Conservation (phyloP, 1,284 basidiomycete species). For the Bondarzewia mesenterica region DNA sequence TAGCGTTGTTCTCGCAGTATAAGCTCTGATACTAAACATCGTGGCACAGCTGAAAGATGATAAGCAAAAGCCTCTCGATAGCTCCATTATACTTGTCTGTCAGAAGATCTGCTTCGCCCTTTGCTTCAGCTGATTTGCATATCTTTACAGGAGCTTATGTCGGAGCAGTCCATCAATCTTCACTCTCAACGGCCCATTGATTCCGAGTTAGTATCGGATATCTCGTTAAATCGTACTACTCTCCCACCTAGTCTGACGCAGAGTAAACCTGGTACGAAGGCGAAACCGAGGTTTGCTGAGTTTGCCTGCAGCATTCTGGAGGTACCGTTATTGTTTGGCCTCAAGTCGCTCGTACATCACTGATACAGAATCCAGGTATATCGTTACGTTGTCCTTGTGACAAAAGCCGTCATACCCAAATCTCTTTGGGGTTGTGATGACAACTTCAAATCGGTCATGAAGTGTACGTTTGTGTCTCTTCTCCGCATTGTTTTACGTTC, state of each 20-base stretch:
- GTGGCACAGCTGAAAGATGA: constrained; percentile 22
- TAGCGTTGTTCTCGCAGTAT: neutral
- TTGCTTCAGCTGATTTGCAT: neutral
- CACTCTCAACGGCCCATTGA: constrained; percentile 36
- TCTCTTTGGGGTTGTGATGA: constrained; percentile 70
- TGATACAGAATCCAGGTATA: constrained; percentile 45
- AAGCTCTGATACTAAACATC: constrained; percentile 2
- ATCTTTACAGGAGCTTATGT: constrained; percentile 56
- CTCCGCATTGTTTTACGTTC: neutral
- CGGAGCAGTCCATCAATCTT: constrained; percentile 52
- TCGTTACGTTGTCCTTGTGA: constrained; percentile 56
- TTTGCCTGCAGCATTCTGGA: constrained; percentile 61
- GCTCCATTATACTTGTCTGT: constrained; percentile 47
- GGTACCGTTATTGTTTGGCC: constrained; percentile 29
- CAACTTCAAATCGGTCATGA: constrained; percentile 60
- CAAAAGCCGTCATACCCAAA: constrained; percentile 67
- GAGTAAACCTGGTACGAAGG: constrained; percentile 32
- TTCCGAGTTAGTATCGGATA: constrained; percentile 27
- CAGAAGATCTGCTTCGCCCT: neutral
- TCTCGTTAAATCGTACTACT: constrained; percentile 16
- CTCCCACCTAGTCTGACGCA: constrained; percentile 35
- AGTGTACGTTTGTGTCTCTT: constrained; percentile 33
- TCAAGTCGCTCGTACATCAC: neutral
- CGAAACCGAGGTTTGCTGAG: constrained; percentile 74
- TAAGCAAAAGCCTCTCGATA: constrained; percentile 36